Evolutionary conservation across 768 basidiomycete species (phyloP).

Genomic region (Mycena vitilis): DNA sequence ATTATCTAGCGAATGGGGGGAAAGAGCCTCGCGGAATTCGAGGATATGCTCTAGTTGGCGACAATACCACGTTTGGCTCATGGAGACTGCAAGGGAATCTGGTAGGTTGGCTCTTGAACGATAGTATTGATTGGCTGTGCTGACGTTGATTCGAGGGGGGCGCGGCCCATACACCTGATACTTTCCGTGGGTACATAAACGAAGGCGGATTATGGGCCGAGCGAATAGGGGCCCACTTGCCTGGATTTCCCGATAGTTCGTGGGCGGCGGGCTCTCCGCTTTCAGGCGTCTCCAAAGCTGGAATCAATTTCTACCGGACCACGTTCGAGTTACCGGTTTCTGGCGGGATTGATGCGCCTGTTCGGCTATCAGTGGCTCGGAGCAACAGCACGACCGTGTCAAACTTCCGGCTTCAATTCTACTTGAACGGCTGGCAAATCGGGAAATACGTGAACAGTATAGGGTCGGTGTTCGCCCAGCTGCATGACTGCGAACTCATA

Average conservation of each 20-base stretch:
- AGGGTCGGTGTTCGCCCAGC: constrained; percentile 46
- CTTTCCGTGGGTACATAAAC: constrained; percentile 60
- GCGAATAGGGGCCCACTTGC: constrained; percentile 63
- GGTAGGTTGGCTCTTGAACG: constrained; percentile 36
- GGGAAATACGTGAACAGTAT: constrained; percentile 66
- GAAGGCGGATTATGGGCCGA: constrained; percentile 64
- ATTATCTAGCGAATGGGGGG: constrained; percentile 55
- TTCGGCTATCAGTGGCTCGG: constrained; percentile 58
- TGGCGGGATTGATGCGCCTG: constrained; percentile 55
- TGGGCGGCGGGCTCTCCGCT: constrained; percentile 53
- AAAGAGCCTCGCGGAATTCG: constrained; percentile 63
- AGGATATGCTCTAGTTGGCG: constrained; percentile 57
- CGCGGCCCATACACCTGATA: constrained; percentile 55
- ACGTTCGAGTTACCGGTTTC: constrained; percentile 56
- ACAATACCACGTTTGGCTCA: constrained; percentile 48
- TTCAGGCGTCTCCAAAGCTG: constrained; percentile 48
- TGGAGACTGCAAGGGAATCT: constrained; percentile 61
- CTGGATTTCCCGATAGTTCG: constrained; percentile 53
- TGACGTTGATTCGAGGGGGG: constrained; percentile 45
- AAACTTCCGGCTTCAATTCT: constrained; percentile 63
- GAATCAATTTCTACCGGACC: constrained; percentile 59
- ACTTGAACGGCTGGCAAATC: constrained; percentile 65
- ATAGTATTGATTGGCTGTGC: not conserved
- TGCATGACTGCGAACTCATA: not conserved
- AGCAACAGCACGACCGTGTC: constrained; percentile 48